phyloP scores from a whole-genome alignment of 345 rosid species.

The Acer yangbiense region DNA sequence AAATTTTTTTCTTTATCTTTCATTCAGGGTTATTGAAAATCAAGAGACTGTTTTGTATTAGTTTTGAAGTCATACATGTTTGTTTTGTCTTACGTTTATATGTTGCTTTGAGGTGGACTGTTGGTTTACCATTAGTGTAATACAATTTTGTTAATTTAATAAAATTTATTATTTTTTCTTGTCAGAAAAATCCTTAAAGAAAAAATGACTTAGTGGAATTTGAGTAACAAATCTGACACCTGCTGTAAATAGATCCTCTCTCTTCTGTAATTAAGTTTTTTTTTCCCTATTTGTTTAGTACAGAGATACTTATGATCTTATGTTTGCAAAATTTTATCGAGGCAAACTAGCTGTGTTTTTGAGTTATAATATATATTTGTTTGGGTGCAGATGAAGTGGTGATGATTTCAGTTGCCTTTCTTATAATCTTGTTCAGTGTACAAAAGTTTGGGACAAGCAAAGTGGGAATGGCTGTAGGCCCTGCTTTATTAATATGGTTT shows the following conservation, averaged over 20 bases:
- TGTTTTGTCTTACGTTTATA: not conserved
- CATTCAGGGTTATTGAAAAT: not conserved
- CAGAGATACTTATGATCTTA: not conserved
- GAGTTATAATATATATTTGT: constrained; percentile 22
- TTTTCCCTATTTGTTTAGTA: constrained; percentile 2
- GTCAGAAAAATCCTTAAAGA: not conserved
- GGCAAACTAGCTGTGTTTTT: constrained; percentile 13
- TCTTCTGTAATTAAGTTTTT: not conserved
- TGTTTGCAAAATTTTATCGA: constrained; percentile 3
- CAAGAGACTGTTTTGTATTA: not conserved
- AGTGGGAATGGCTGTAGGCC: constrained; percentile 92
- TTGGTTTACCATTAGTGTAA: not conserved
- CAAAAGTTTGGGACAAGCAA: constrained; percentile 99
- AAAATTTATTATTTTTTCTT: not conserved
- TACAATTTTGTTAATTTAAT: not conserved
- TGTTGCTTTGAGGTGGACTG: not conserved
- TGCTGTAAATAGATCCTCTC: not conserved
- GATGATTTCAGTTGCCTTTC: constrained; percentile 91
- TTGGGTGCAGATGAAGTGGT: constrained; percentile 80
- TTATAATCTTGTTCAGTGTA: constrained; percentile 89
- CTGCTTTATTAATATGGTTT: constrained; percentile 96
- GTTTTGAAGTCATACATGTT: not conserved
- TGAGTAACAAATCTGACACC: not conserved
- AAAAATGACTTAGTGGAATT: not conserved
- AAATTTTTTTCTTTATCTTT: not conserved